Conservation (phyloP, 2,329 filamentous ascomycete genomes). For the Sphaerulina populicola region DNA sequence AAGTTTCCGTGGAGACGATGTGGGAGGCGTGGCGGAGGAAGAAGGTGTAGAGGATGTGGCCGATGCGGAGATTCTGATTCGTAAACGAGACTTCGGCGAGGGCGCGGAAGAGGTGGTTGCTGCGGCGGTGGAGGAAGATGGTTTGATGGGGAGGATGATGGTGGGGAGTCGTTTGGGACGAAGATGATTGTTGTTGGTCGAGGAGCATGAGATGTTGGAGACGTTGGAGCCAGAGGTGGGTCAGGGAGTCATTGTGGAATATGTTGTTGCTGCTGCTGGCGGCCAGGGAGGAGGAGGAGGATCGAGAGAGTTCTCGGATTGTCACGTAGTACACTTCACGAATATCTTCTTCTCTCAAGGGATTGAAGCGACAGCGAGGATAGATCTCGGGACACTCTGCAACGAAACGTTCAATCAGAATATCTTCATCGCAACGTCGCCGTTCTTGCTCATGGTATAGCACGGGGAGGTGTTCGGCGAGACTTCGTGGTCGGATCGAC, state of each 20-base stretch:
- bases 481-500: slow-evolving; percentile 5
- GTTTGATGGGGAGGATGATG: not conserved
- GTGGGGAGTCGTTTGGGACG: too few species aligned
- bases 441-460: slow-evolving; percentile 11
- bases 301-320: slow-evolving; percentile 10
- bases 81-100: slow-evolving; percentile 12
- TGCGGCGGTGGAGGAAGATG: slow-evolving; percentile 8
- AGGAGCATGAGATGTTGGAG: slow-evolving; percentile 5
- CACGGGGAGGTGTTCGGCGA: slow-evolving; percentile 5
- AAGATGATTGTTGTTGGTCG: too few species aligned
- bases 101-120: slow-evolving; percentile 11
- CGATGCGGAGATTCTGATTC: slow-evolving; percentile 7
- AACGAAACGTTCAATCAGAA: slow-evolving; percentile 13
- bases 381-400: slow-evolving; percentile 12
- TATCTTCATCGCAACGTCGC: slow-evolving; percentile 6
- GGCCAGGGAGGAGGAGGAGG: not conserved
- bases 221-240: slow-evolving; percentile 1
- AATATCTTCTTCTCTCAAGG: slow-evolving; percentile 12
- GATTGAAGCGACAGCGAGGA: slow-evolving; percentile 12
- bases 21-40: slow-evolving; percentile 10
- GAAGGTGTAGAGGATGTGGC: slow-evolving; percentile 9
- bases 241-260: not conserved
- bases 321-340: slow-evolving; percentile 14
- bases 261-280: too few species aligned
- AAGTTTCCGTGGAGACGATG: slow-evolving; percentile 8